Base-by-base conservation (phyloP, 208 protist species). In the Acanthamoeba royreba region DNA sequence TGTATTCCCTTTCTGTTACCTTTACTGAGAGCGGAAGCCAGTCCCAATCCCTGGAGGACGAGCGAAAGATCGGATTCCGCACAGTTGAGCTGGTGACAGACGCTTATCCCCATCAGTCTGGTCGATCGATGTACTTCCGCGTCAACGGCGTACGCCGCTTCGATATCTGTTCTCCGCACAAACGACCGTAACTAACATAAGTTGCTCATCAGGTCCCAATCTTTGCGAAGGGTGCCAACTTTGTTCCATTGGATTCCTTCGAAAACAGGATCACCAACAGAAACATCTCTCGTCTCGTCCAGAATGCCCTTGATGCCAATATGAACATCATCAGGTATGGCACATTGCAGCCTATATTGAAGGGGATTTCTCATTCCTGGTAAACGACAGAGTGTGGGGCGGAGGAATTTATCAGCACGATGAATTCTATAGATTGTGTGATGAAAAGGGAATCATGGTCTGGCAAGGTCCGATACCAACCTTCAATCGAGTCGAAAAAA, bases 381-480 rank as follows among this genome's bases (percentile, higher is more conserved):
- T n/a, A n/a, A n/a, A n/a, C n/a, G n/a, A 98, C 9, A 88, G 97
- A 15, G 95, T 98, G 28, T 98, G 97, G 97, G 97, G 97, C 43
- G 97, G 97, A 13, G 97, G 97, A 15, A 69, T 95, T n/a, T 98
- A 97, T 63, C 93, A 97, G 85, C 58, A 17, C 25, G 97, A 97
- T 33, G 35, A 55, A 5, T 98, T 98, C 58, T 98, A 98, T 81
- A 88, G 97, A 0, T 4, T 95, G 0, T 96, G 95, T 77, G 97
- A 98, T 77, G 40, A 94, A 22, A 66, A 95, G 38, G 97, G 97
- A 17, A 45, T 98, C 13, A 31, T 98, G 28, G 87, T 98, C 15
- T 98, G 97, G 97, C 96, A 98, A 63, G 97, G 97, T n/a, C n/a
- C n/a, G n/a, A n/a, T n/a, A n/a, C n/a, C 61, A 31, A 31, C 79